These are phyloP conservation scores for Penicillium corylophilum DNA, from an alignment of 2,329 filamentous ascomycete species.

Conservation along the genomic window DNA sequence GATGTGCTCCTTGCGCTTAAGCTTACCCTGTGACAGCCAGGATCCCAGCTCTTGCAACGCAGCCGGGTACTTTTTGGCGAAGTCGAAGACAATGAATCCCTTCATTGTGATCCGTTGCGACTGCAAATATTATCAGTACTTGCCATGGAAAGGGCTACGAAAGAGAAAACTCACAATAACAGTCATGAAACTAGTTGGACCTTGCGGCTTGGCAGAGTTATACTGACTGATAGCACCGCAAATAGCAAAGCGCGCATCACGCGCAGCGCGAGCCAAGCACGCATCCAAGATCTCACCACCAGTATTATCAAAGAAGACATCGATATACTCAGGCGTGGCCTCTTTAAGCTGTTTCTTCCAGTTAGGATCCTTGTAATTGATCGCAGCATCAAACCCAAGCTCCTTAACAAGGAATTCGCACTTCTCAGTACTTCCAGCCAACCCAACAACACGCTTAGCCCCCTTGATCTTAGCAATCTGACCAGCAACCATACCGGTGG, in stretches of 20 bases:
- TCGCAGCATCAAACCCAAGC: conserved; percentile 64
- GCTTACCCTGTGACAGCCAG: conserved; percentile 70
- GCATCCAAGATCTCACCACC: conserved; percentile 70
- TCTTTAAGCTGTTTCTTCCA: conserved; percentile 61
- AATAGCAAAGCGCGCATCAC: conserved; percentile 65
- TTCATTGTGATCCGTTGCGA: conserved; percentile 54
- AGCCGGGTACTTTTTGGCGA: conserved; percentile 54
- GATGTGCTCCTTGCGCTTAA: conserved; percentile 70
- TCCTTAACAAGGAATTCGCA: conserved; percentile 64
- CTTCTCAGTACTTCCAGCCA: conserved; percentile 67
- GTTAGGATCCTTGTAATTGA: conserved; percentile 68
- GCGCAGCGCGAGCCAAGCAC: conserved; percentile 63
- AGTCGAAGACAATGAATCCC: conserved; percentile 75
- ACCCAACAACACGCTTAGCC: conserved; percentile 59
- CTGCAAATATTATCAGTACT: conserved; percentile 23
- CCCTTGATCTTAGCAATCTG: conserved; percentile 77
- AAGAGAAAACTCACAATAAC: conserved; percentile 33
- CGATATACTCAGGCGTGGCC: conserved; percentile 60
- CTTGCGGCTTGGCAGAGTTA: conserved; percentile 57
- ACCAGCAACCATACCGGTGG: conserved; percentile 72
- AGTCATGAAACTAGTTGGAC: conserved; percentile 52
- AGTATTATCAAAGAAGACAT: conserved; percentile 74
- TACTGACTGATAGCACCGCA: conserved; percentile 71
- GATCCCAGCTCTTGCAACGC: conserved; percentile 62
- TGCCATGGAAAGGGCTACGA: neutral